Evolutionary conservation across 371 early-diverging fungal genomes (phyloP).

Genomic region (Actinomucor elegans): DNA sequence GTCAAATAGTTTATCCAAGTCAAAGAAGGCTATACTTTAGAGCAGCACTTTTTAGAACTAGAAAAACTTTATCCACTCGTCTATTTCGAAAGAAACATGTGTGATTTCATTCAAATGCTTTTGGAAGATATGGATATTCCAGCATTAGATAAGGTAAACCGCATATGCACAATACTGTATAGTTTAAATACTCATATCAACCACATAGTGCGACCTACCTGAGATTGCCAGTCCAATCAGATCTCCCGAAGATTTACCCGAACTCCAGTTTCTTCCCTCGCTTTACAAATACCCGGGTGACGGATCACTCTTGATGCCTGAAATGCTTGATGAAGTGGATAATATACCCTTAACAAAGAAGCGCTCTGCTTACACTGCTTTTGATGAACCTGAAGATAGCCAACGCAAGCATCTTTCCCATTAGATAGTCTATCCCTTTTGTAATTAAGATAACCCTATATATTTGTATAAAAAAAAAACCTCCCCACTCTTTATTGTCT

Average conservation of each 20-base stretch:
- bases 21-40: slow-evolving; percentile 30
- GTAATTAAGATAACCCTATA: no score
- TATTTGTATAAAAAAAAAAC: no score
- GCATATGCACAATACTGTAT: neutral
- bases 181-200: neutral
- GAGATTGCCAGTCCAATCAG: slow-evolving; percentile 15
- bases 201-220: slow-evolving; percentile 8
- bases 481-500: no score
- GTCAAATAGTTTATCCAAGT: slow-evolving; percentile 37
- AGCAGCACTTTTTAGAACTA: slow-evolving; percentile 51
- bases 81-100: slow-evolving; percentile 46
- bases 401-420: neutral
- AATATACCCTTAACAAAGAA: neutral
- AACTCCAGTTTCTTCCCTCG: slow-evolving; percentile 14
- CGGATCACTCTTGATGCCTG: slow-evolving; percentile 44
- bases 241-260: slow-evolving; percentile 25
- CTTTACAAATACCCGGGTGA: slow-evolving; percentile 50
- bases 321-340: slow-evolving; percentile 26
- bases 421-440: no score
- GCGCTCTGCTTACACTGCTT: slow-evolving; percentile 2
- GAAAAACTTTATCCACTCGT: slow-evolving; percentile 52
- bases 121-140: slow-evolving; percentile 43
- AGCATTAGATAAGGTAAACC: slow-evolving; percentile 45
- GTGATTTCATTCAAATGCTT: slow-evolving; percentile 47
- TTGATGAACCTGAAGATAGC: neutral